Evolutionary conservation across 2,329 filamentous ascomycete genomes (phyloP), one percentile per base, ranked within the genome.

Genomic region (Verruconis gallopava): DNA sequence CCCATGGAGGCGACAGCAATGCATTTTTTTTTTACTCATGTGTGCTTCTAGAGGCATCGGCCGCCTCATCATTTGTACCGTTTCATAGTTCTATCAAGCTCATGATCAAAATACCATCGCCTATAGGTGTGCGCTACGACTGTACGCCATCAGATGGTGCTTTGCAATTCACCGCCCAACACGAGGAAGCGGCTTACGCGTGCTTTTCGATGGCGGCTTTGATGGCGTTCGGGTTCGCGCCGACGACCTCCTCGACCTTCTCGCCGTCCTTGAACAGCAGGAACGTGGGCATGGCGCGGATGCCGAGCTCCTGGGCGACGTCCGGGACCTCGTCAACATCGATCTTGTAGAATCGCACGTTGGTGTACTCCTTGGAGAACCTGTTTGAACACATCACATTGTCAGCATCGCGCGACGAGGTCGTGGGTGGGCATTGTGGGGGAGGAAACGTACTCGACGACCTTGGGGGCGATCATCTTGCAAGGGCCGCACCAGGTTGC

Each of bases 211-310:
- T 70, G 33, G 67, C 67, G 22, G 61, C 61, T 62, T 74, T 62
- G 45, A 93, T 65, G n/a, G 71, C 77, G 38, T 63, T 60, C n/a
- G 79, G 79, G 66, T 85, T 85, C 54, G 85, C 86, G 48, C 88
- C 88, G 20, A 91, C 75, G 45, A 94, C 65, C 64, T 85, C 79
- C 34, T 65, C 69, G 25, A 77, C 62, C 69, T 83, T 81, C 61
- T 84, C 61, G 50, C 82, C 85, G 51, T 79, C 63, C 72, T 85
- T 83, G 75, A 86, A 94, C 56, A 93, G 62, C 44, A 82, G 56
- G 68, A 96, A 94, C 20, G 85, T 93, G 43, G 89, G 88, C 86
- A 96, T 94, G 59, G 88, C 86, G 53, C 83, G 77, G 60, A 96
- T 75, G 49, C 75, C 76, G 48, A 91, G 77, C 58, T 91, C 77